Conservation (phyloP, 1,139 yeast genomes). For the Pichia sp. region DNA sequence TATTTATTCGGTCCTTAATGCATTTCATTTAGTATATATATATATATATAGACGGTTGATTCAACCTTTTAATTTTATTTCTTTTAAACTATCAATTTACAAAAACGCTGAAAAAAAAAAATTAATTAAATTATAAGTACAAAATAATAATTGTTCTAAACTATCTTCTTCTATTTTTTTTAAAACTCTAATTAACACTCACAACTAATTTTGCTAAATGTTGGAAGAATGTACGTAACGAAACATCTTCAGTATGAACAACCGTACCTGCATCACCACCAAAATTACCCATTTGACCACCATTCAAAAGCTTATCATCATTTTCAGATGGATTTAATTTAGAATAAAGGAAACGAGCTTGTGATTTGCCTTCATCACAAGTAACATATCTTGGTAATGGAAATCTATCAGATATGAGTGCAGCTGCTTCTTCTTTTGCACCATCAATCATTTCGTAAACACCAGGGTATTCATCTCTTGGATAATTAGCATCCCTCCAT, state of each 20-base stretch:
- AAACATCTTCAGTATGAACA: constrained; percentile 91
- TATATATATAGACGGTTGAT: no score
- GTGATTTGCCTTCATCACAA: constrained; percentile 96
- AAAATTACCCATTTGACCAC: constrained; percentile 32
- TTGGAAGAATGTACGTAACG: constrained; percentile 84
- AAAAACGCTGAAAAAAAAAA: no score
- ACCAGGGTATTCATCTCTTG: constrained; percentile 83
- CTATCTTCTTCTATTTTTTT: neutral
- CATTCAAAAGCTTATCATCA: constrained; percentile 47
- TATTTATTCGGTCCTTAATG: no score
- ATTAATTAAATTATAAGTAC: no score
- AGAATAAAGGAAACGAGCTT: constrained; percentile 91
- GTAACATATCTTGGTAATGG: constrained; percentile 96
- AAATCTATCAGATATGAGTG: constrained; percentile 83
- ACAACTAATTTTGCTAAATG: constrained; percentile 83
- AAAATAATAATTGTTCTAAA: no score
- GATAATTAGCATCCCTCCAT: constrained; percentile 95
- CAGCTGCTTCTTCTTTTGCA: constrained; percentile 90
- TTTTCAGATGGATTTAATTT: constrained; percentile 89
- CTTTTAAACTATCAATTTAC: no score
- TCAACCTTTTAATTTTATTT: no score
- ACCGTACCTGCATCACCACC: constrained; percentile 53
- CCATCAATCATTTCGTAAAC: constrained; percentile 81
- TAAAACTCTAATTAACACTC: constrained; percentile 22
- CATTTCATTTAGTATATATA: no score